phyloP scores from a whole-genome alignment of 495 filamentous ascomycete genomes.

The Aspergillus steynii region DNA sequence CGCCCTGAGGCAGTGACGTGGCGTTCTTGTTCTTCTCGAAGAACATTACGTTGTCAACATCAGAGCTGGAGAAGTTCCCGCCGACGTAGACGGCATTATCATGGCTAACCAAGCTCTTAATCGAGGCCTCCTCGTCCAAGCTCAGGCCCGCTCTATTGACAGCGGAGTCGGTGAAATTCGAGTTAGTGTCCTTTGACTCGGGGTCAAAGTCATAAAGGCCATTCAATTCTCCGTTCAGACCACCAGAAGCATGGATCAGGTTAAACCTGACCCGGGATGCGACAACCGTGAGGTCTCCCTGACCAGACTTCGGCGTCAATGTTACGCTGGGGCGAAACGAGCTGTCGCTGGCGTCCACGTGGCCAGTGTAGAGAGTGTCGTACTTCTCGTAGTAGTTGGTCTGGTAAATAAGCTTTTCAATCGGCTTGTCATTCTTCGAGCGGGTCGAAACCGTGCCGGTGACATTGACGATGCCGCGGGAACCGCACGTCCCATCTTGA shows the following conservation, averaged over 20 bases:
- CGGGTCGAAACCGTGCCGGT: constrained; percentile 66
- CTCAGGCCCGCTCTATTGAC: constrained; percentile 72
- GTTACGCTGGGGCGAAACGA: constrained; percentile 82
- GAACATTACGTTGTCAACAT: constrained; percentile 71
- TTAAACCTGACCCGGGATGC: constrained; percentile 83
- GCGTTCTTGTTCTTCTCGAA: constrained; percentile 62
- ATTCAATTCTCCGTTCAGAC: constrained; percentile 64
- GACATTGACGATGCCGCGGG: constrained; percentile 76
- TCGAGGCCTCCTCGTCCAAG: constrained; percentile 62
- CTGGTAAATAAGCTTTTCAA: constrained; percentile 65
- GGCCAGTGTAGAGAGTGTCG: constrained; percentile 82
- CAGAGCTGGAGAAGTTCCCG: constrained; percentile 76
- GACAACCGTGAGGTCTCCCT: constrained; percentile 73
- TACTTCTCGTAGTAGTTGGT: constrained; percentile 95
- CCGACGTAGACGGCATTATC: constrained; percentile 69
- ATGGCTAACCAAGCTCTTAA: constrained; percentile 61
- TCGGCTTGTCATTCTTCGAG: constrained; percentile 38
- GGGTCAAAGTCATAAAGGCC: constrained; percentile 91
- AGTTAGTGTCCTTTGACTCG: constrained; percentile 49
- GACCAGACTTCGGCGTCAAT: constrained; percentile 65
- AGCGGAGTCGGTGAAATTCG: constrained; percentile 67
- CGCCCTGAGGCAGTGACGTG: constrained; percentile 62
- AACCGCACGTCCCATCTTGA: constrained; percentile 72
- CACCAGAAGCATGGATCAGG: constrained; percentile 56
- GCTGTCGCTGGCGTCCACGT: constrained; percentile 71